Evolutionary conservation across 2,329 filamentous ascomycete genomes (phyloP), one percentile per base, ranked within the genome.

Genomic region (Ophiostoma sp.): DNA sequence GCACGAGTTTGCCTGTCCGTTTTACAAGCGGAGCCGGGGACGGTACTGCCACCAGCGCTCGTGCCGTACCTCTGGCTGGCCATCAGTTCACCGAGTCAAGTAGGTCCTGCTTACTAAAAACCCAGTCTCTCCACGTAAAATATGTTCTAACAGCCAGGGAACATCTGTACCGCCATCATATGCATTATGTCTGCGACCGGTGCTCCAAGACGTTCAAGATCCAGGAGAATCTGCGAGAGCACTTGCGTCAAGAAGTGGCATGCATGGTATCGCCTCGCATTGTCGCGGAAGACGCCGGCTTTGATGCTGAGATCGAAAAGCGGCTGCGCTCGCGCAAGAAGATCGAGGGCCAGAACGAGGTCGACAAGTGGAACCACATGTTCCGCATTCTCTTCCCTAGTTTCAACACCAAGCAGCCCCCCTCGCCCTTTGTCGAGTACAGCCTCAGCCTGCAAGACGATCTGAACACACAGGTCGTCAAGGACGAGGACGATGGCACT

Each of bases 1-100:
- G 1, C 40, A 66, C 18, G 68, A 69, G 65, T 72, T 70, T 49
- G 78, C 78, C 4, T 80, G 79, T 66, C 79, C 79, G 0, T 81
- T 76, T 67, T 79, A 75, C 73, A 80, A 80, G 69, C 76, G 78
- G 64, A 77, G 79, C 65, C 77, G 76, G 0, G 72, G 74, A 7
- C 75, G 75, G 27, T 79, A 79, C 67, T 75, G 74, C 52, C 74
- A 75, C 40, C 72, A 75, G n/a, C 73, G 76, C 1, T 75, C 75
- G 0, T 80, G 78, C 70, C 76, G 76, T 14, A 76, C 76, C 0
- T 77, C 76, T 0, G 77, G 77, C 1, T 80, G 78, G 75, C 76
- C 75, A 1, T 77, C 75, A 6, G 77, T 79, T 0, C 78, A 79
- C 66, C 74, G 78, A 0, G 76, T 80, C 72, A 80, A 81, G 74